phyloP scores from a whole-genome alignment of 805 yeast species.

The Candida cerambycidarum region DNA sequence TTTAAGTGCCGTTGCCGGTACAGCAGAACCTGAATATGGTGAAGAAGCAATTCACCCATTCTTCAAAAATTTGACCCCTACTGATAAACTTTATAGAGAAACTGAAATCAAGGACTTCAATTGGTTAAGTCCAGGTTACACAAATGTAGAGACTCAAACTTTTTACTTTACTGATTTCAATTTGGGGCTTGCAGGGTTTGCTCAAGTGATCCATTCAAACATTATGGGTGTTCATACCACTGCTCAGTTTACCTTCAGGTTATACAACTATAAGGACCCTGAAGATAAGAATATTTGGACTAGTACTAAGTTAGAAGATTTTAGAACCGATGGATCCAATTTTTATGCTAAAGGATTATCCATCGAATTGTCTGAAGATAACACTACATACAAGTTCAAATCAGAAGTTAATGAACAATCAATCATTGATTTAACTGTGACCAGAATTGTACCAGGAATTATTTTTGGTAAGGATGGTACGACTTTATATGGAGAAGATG shows the following conservation, averaged over 20 bases:
- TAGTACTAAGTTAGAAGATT: conserved; percentile 82
- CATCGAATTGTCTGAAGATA: conserved; percentile 59
- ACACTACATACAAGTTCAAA: conserved; percentile 48
- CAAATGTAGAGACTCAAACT: conserved; percentile 94
- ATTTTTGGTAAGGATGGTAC: conserved; percentile 88
- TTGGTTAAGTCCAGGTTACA: conserved; percentile 73
- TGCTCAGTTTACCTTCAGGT: conserved; percentile 90
- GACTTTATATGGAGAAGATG: conserved; percentile 83
- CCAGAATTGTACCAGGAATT: conserved; percentile 70
- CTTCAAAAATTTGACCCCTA: conserved; percentile 49
- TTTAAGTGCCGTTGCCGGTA: conserved; percentile 91
- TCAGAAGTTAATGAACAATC: conserved; percentile 70
- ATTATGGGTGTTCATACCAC: conserved; percentile 84
- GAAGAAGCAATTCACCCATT: conserved; percentile 88
- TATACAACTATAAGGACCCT: conserved; percentile 54
- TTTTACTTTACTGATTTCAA: conserved; percentile 74
- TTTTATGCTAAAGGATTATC: conserved; percentile 76
- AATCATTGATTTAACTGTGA: conserved; percentile 65
- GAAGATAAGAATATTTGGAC: conserved; percentile 73
- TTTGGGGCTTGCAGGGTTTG: conserved; percentile 76
- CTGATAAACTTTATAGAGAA: conserved; percentile 48
- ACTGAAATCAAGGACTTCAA: conserved; percentile 67
- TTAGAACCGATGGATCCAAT: conserved; percentile 67
- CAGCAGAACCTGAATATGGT: conserved; percentile 97
- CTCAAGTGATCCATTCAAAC: conserved; percentile 92